Conservation (phyloP, 176 grass and related monocot genomes). For the Oryza glumipatula region DNA sequence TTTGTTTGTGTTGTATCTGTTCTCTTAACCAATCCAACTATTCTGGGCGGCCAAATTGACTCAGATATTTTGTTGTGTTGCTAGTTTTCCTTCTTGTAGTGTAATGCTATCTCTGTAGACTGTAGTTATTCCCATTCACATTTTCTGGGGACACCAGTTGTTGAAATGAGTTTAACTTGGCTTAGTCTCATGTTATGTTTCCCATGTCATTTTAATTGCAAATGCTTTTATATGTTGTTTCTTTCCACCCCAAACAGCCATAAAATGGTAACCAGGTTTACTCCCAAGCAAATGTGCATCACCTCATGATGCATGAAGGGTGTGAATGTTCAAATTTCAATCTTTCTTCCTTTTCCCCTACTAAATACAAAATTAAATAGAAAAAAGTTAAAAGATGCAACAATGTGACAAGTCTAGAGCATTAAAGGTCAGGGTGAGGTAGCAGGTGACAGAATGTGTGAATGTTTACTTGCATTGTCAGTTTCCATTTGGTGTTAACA, state of each 20-base stretch:
- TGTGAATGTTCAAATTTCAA: conserved; percentile 18
- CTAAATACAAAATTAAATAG: background rate
- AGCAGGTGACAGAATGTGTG: conserved; percentile 11
- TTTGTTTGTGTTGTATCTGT: background rate
- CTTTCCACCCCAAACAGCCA: background rate
- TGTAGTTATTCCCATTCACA: background rate
- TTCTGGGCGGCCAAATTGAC: background rate
- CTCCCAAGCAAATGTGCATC: background rate
- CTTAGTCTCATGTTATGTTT: background rate
- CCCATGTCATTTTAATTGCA: background rate
- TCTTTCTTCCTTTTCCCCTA: background rate
- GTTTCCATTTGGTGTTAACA: background rate
- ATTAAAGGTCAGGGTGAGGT: background rate
- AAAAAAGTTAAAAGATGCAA: conserved; percentile 7
- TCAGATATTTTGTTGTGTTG: background rate
- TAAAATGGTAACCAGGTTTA: conserved; percentile 21
- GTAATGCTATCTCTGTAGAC: background rate
- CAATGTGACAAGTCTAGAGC: conserved; percentile 16
- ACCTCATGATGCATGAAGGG: conserved; percentile 6
- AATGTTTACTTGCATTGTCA: background rate
- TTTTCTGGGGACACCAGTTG: background rate
- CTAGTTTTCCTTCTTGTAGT: background rate
- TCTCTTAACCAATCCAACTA: conserved; percentile 11
- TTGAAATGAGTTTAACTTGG: background rate
- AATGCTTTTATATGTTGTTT: background rate